phyloP scores from a whole-genome alignment of 306 rosid species.

The Prunus mongolica region DNA sequence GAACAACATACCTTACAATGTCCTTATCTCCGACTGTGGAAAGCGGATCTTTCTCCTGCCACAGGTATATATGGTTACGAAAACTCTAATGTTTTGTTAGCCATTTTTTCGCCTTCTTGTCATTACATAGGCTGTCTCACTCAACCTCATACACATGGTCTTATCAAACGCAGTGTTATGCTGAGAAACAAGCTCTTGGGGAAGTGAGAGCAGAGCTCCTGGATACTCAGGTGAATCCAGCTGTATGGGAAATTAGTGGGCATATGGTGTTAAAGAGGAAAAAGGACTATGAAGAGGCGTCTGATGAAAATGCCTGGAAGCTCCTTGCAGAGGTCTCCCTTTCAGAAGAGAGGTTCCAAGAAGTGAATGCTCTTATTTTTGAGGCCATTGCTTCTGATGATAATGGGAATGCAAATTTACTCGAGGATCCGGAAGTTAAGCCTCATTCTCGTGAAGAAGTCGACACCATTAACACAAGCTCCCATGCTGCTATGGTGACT shows the following conservation, averaged over 20 bases:
- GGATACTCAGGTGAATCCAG: slow-evolving; percentile 98
- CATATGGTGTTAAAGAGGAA: slow-evolving; percentile 95
- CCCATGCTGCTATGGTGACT: slow-evolving; percentile 37
- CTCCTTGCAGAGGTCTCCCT: slow-evolving; percentile 95
- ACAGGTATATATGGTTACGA: slow-evolving; percentile 50
- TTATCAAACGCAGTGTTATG: slow-evolving; percentile 62
- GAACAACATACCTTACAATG: slow-evolving; percentile 80
- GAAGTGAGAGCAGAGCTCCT: slow-evolving; percentile 85
- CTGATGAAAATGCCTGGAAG: slow-evolving; percentile 89
- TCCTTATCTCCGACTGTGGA: slow-evolving; percentile 80
- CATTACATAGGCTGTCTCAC: background rate
- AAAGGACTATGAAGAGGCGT: slow-evolving; percentile 85
- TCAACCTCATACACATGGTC: background rate
- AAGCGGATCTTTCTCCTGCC: slow-evolving; percentile 74
- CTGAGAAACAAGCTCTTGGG: slow-evolving; percentile 97
- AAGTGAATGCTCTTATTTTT: slow-evolving; percentile 69
- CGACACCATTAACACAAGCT: slow-evolving; percentile 26
- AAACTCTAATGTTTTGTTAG: background rate
- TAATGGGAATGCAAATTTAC: background rate
- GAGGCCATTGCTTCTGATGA: slow-evolving; percentile 50
- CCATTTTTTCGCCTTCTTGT: background rate
- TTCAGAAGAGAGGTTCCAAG: slow-evolving; percentile 80
- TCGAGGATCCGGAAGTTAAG: slow-evolving; percentile 12
- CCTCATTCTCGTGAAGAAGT: slow-evolving; percentile 26
- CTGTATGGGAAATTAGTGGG: slow-evolving; percentile 96